A percentile compares a stretch with the other conserved stretches of the same genome.
phyloP scores from a whole-genome alignment of 352 stramenopile species.

The Phytophthora brassicae region DNA sequence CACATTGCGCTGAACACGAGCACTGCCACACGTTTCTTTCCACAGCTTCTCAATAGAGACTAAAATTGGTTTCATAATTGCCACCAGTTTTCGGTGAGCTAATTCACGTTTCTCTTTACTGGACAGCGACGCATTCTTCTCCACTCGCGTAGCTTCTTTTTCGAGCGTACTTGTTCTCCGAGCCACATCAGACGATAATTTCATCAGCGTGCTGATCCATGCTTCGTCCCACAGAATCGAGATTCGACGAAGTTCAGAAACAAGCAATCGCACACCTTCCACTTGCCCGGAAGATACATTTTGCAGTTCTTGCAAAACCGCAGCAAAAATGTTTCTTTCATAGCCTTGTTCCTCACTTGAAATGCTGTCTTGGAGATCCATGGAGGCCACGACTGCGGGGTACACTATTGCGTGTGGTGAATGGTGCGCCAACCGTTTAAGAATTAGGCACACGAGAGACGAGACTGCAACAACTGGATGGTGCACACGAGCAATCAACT shows the following conservation, averaged over 20 bases:
- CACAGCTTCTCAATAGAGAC: conserved; percentile 64
- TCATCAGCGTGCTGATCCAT: conserved; percentile 71
- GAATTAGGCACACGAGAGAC: conserved; percentile 51
- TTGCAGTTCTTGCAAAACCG: conserved; percentile 48
- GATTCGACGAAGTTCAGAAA: conserved; percentile 76
- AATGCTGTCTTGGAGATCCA: conserved; percentile 20
- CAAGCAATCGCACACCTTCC: conserved; percentile 55
- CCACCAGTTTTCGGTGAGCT: conserved; percentile 68
- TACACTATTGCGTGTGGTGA: conserved; percentile 76
- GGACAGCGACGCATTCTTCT: conserved; percentile 71
- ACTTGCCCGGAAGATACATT: conserved; percentile 44
- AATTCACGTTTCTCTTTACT: conserved; percentile 63
- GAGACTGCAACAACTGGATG: conserved; percentile 60
- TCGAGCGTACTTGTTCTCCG: conserved; percentile 68
- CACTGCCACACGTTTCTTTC: conserved; percentile 59
- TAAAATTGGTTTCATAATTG: conserved; percentile 85
- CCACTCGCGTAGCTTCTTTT: conserved; percentile 71
- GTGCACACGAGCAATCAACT: conserved; percentile 65
- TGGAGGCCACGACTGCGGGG: conserved; percentile 66
- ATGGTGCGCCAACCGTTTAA: conserved; percentile 63
- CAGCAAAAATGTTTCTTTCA: conserved; percentile 31
- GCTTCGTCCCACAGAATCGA: conserved; percentile 85
- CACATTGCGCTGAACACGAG: conserved; percentile 26
- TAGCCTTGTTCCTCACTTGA: conserved; percentile 6
- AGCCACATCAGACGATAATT: conserved; percentile 72